Base-by-base conservation (phyloP, 73 alveolate species). In the Symbiodinium natans region DNA sequence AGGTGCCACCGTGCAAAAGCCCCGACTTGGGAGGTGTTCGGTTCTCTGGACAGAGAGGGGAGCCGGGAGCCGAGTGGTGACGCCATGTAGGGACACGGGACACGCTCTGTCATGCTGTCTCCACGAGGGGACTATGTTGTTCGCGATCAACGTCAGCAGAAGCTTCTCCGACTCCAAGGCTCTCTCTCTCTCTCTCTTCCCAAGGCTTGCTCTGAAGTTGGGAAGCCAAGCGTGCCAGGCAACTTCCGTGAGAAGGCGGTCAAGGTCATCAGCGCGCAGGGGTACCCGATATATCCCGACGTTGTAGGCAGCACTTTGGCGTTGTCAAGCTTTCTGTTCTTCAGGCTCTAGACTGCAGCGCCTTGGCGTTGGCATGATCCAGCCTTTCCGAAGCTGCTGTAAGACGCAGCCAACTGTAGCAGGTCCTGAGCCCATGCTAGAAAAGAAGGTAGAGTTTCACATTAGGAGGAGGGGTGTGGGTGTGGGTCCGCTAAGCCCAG, bases 221-320 rank as follows among this genome's bases (percentile, higher is more conserved):
- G n/a, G n/a, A n/a, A n/a, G n/a, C n/a, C 13, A 13, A 46, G 59
- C 13, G 59, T 6, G 59, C 21, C 48, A 89, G 96, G 96, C 46
- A 90, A 90, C 83, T 90, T 90, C 87, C 75, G 77, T 46, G 96
- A 90, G 46, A 90, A 71, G 19, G 39, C 48, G 48, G 96, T 90
- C 40, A 90, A 90, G 87, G 87, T 71, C 19, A 90, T 80, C 48
- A 63, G 87, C n/a, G 33, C 43, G 95, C 42, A 29, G 38, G 21
- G 80, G 8, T 41, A 43, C 83, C 33, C 19, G 82, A 19, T 13
- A 23, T 15, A 15, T 23, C 6, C 56, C 23, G 39, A 3, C 82
- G 82, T 29, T 25, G 33, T 4, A 68, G 36, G 63, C 17, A 48
- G 8, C 63, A 48, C 63, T 48, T 48, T 48, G 63, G 17, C 17